phyloP scores from a whole-genome alignment of 1,284 basidiomycete genomes.

The Crucibulum parvulum region DNA sequence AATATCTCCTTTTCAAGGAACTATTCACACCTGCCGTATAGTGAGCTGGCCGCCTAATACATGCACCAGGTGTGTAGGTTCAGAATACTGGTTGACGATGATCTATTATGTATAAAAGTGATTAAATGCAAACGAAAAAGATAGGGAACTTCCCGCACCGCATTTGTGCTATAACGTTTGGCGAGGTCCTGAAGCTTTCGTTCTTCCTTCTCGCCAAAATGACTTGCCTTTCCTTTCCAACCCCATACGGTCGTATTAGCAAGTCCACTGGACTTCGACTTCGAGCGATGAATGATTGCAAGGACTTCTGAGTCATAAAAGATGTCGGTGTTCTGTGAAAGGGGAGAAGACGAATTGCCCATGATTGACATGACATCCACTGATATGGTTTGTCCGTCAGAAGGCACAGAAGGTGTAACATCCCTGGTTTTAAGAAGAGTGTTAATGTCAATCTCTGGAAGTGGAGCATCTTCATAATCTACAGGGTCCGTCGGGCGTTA shows the following conservation, averaged over 20 bases:
- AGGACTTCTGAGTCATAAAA: constrained; percentile 79
- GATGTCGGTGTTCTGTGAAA: constrained; percentile 52
- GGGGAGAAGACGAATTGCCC: constrained; percentile 51
- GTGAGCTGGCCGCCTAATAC: constrained; percentile 71
- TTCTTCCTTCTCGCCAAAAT: constrained; percentile 61
- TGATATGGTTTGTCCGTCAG: constrained; percentile 64
- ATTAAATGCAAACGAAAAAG: neutral
- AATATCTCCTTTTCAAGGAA: neutral
- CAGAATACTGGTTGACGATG: constrained; percentile 61
- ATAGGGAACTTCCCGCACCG: constrained; percentile 46
- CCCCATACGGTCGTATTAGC: constrained; percentile 75
- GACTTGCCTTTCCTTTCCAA: constrained; percentile 67
- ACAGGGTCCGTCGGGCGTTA: neutral
- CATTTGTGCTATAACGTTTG: constrained; percentile 68
- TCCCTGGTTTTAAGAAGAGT: constrained; percentile 43
- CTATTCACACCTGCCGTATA: constrained; percentile 65
- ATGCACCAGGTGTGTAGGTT: constrained; percentile 66
- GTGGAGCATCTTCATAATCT: constrained; percentile 43
- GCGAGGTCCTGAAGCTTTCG: constrained; percentile 73
- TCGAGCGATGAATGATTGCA: constrained; percentile 70
- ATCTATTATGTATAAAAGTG: constrained; percentile 40
- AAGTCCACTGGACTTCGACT: constrained; percentile 67
- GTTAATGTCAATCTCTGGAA: constrained; percentile 59
- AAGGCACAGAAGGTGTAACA: constrained; percentile 34
- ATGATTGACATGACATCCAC: constrained; percentile 70